Base-by-base conservation (phyloP, 495 filamentous ascomycete genomes). In the Gamarada debralockiae region DNA sequence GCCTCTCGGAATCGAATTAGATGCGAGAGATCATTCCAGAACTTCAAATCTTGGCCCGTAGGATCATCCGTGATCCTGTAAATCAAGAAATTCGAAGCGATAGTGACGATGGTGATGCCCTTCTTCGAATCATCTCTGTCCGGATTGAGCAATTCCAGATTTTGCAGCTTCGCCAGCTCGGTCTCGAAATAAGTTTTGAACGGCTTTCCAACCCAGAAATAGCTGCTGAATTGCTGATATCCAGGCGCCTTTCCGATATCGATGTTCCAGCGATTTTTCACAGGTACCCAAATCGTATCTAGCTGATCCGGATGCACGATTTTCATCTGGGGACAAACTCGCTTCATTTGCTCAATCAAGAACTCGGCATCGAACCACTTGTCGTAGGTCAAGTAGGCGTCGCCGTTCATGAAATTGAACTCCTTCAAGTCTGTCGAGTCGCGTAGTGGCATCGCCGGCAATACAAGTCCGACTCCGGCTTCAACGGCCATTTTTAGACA, bases 401-500 rank as follows among this genome's bases (percentile, higher is more conserved):
- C 56, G 8, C 14, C 38, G 34, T 64, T 64, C 6, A 59, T 15
- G 50, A 61, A 59, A 41, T 64, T 64, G 58, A 61, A 61, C 17
- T 64, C 53, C 22, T 22, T 39, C 27, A 64, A 53, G 37, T 64
- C 23, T 31, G 18, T 55, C n/a, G 58, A 58, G 49, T 61, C 58
- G 43, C 62, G 55, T 21, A 64, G 48, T 3, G 62, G 62, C 58
- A 64, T 64, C 27, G 55, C 12, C 10, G 62, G 62, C 2, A 64
- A 49, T 10, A 64, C 24, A 13, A 64, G 34, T 31, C 44, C 25
- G 9, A 56, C 45, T 10, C 58, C 56, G 10, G 55, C 40, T 4
- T 64, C 62, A 20, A 61, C 22, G 39, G 58, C 58, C 52, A 61
- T 58, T 51, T 64, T 64, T 15, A 64, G 43, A 42, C 62, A 64